Evolutionary conservation across 768 basidiomycete species (phyloP).

Genomic region (Sarcomyxa edulis): DNA sequence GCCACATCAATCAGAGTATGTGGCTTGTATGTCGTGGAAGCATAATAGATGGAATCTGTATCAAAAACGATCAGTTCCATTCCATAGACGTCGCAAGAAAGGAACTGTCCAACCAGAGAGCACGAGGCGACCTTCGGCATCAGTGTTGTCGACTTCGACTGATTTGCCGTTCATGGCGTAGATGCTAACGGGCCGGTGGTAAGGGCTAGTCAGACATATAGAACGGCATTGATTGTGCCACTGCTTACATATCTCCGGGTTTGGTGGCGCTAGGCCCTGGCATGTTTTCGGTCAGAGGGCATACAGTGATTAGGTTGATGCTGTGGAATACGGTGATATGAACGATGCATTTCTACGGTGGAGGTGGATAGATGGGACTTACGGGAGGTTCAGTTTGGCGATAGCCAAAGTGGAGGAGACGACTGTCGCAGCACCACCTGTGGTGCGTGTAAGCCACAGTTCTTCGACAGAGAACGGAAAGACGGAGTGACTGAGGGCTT

Average conservation of each 20-base stretch:
- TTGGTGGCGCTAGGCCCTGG: constrained; percentile 71
- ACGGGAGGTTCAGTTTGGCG: constrained; percentile 80
- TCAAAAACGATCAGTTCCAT: neutral
- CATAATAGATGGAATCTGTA: constrained; percentile 85
- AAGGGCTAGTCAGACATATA: neutral
- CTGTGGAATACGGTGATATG: constrained; percentile 29
- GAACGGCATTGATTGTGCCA: neutral
- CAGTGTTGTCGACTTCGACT: constrained; percentile 84
- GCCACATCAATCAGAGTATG: constrained; percentile 85
- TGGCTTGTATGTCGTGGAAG: constrained; percentile 69
- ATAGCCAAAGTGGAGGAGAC: constrained; percentile 70
- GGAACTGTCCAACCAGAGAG: constrained; percentile 56
- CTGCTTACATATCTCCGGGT: constrained; percentile 78
- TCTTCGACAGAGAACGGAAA: neutral
- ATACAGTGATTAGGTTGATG: constrained; percentile 68
- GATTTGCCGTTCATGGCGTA: constrained; percentile 89
- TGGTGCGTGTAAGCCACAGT: neutral
- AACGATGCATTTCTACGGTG: constrained; percentile 1
- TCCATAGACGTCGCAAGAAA: neutral
- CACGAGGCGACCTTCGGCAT: constrained; percentile 76
- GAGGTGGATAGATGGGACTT: constrained; percentile 19
- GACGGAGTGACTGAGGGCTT: constrained; percentile 7
- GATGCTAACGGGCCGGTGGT: constrained; percentile 36
- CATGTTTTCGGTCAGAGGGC: constrained; percentile 83
- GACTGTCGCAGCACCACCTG: constrained; percentile 78